phyloP scores from a whole-genome alignment of 495 filamentous ascomycete genomes.

The Clavariopsis aquatica region DNA sequence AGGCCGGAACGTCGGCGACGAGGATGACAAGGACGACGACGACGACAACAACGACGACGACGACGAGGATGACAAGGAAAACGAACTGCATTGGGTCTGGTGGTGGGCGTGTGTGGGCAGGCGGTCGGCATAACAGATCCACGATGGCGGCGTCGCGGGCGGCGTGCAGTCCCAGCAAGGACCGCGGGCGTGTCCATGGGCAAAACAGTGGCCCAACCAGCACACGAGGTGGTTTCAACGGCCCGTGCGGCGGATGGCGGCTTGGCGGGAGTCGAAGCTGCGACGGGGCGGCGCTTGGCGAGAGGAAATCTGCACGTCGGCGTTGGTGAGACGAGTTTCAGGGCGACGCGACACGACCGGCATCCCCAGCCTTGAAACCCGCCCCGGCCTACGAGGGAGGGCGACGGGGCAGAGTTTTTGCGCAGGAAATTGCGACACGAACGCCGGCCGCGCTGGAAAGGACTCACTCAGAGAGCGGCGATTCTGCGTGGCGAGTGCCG shows the following conservation, averaged over 20 bases:
- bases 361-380: slow-evolving; percentile 30
- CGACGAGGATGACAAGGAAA: too few relatives aligned
- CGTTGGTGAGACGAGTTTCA: slow-evolving; percentile 34
- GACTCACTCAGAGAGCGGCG: not conserved
- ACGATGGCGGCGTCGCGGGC: too few relatives aligned
- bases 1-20: too few relatives aligned
- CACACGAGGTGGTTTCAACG: not conserved
- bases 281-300: slow-evolving; percentile 20
- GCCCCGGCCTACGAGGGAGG: not conserved
- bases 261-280: not conserved
- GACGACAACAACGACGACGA: too few relatives aligned
- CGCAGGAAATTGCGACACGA: not conserved
- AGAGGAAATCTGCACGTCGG: slow-evolving; percentile 21
- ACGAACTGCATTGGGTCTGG: too few relatives aligned
- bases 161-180: too few relatives aligned
- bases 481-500: not conserved
- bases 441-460: not conserved
- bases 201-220: too few relatives aligned
- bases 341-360: slow-evolving; percentile 10
- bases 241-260: not conserved
- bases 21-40: too few relatives aligned
- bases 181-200: too few relatives aligned
- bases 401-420: slow-evolving; percentile 3
- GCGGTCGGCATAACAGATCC: too few relatives aligned
- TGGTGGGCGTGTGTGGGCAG: too few relatives aligned